Evolutionary conservation across 140 eudicot genomes (phyloP).

Genomic region (Erigeron philadelphicus): DNA sequence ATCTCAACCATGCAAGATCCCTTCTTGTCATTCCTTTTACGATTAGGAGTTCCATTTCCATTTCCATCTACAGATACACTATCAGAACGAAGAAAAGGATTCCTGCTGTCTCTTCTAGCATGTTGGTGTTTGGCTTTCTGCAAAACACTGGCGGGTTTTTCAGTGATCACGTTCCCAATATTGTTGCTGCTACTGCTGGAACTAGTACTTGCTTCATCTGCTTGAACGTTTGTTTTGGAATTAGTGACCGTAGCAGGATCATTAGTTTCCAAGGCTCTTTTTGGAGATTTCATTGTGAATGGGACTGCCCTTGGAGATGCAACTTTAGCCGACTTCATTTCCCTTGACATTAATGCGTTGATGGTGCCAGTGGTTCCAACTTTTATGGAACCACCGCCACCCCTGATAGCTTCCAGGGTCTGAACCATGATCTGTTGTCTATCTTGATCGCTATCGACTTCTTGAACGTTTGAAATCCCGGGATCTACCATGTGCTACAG

Average conservation of each 20-base stretch:
- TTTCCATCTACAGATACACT: constrained; percentile 47
- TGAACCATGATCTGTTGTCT: constrained; percentile 45
- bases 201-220: constrained; percentile 67
- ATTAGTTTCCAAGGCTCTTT: constrained; percentile 23
- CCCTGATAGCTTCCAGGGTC: constrained; percentile 72
- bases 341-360: constrained; percentile 76
- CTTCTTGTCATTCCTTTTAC: constrained; percentile 35
- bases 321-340: constrained; percentile 44
- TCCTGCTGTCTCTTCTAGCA: constrained; percentile 35
- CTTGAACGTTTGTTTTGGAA: constrained; percentile 33
- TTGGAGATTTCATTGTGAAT: constrained; percentile 20
- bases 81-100: constrained; percentile 63
- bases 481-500: not conserved
- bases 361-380: constrained; percentile 88
- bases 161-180: not conserved
- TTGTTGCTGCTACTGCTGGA: constrained; percentile 9
- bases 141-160: constrained; percentile 22
- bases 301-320: constrained; percentile 24
- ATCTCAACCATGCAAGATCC: constrained; percentile 56
- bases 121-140: constrained; percentile 47
- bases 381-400: constrained; percentile 91
- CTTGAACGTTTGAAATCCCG: not conserved
- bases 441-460: constrained; percentile 2
- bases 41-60: constrained; percentile 39
- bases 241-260: constrained; percentile 27